phyloP scores from a whole-genome alignment of 495 filamentous ascomycete species.

The Aspergillus incahuasiensis region DNA sequence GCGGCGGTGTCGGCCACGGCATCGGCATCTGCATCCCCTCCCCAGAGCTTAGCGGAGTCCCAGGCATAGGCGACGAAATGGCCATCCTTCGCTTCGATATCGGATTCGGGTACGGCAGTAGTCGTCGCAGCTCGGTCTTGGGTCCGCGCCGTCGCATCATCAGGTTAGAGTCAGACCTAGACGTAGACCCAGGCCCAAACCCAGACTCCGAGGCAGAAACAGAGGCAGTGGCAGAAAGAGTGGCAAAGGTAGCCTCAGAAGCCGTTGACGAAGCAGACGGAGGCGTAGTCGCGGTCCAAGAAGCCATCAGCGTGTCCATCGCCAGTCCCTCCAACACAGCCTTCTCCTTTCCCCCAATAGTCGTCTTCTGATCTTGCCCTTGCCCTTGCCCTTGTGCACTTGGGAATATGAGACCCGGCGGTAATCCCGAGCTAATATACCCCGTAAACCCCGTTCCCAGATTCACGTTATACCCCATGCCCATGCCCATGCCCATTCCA shows the following conservation, averaged over 20 bases:
- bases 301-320: background rate
- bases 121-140: background rate
- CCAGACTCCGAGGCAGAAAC: background rate
- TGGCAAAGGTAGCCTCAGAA: too few species aligned
- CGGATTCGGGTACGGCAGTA: background rate
- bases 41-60: background rate
- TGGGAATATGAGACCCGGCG: too few species aligned
- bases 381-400: too few species aligned
- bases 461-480: background rate
- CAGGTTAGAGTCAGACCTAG: background rate
- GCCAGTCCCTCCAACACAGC: background rate
- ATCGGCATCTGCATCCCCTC: background rate
- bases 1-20: background rate
- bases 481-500: background rate
- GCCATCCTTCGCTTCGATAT: background rate
- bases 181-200: background rate
- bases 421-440: background rate
- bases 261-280: background rate
- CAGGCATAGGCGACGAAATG: background rate
- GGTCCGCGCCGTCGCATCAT: background rate
- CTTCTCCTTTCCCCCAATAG: background rate
- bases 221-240: too few species aligned
- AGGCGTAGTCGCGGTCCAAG: background rate
- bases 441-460: background rate
- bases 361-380: background rate